Evolutionary conservation across 106 monocot species (phyloP), one percentile per base, ranked within the genome.

Genomic region (Dendrobium nobile): DNA sequence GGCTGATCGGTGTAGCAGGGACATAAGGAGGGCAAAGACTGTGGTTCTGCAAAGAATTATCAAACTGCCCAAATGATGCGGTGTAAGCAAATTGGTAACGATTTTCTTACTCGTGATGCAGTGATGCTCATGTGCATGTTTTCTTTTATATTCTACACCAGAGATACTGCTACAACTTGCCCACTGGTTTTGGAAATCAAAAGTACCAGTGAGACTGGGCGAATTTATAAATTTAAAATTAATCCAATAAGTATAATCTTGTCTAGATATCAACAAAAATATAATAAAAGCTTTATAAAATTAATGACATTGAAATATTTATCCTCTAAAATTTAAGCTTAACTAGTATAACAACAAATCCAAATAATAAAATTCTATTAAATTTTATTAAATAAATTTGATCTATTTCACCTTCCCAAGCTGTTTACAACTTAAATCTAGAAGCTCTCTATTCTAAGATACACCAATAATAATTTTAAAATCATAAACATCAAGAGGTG

Each of bases 11-110:
- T 95, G 92, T 56, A 92, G 85, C 54, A 84, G 86, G 47, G 83
- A 95, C 77, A 88, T 95, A 18, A 73, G 76, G 33, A 83, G 72
- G 72, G 92, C 95, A 10, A 95, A 92, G 78, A 90, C 88, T 2
- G 85, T 90, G 67, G 88, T 95, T 22, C 61, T 88, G 61, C 82
- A 85, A 65, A 85, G 73, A 72, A 85, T 88, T 58, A 83, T 83
- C 45, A 85, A 72, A 72, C 41, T 55, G 47, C 80, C 85, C 4
- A 56, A 41, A n/a, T 77, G 79, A 83, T 7, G 43, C 15, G 2
- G 3, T 18, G 18, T 19, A 41, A 74, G 19, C 43, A 43, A 1
- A 42, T 33, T 70, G 70, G 70, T 70, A 70, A 20, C 33, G 13
- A 11, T 37, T 70, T 70, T 59, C n/a, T 58, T 22, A 61, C 19